Base-by-base conservation (phyloP, 179 eudicot genomes). In the Silene vulgaris region DNA sequence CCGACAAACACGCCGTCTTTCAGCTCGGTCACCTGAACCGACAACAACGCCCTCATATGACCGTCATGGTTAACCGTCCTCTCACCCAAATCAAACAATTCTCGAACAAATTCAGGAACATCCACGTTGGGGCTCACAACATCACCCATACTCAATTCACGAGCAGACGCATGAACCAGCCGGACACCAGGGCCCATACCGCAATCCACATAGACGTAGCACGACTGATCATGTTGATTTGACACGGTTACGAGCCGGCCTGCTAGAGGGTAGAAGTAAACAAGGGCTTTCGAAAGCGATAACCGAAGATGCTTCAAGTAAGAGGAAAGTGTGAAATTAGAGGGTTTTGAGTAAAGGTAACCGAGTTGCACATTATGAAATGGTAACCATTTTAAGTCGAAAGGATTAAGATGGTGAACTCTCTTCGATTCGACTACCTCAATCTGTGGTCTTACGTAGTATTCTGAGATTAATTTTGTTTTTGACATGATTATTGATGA, bases 1-100 rank as follows among this genome's bases (percentile, higher is more conserved):
- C 85, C 84, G 3, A 88, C 30, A 65, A 88, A 86, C 68, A 82
- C 48, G 8, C 87, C 90, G 65, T 88, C 86, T 3, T 3, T 52
- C 3, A 88, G 72, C 74, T 79, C 85, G 0, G 86, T 86, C 8
- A 87, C 76, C 56, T 87, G 89, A 56, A 84, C 75, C 0, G 81
- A 77, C 0, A 88, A 30, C 32, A 75, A 65, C 5, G 77, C 62
- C 8, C 50, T 75, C 0, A 30, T 65, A 32, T 75, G 77, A 4
- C 77, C 72, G 4, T 65, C 77, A 8, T 60, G 13, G 21, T 73
- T 73, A 26, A 73, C 35, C 2, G 16, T 26, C 21, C 32, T 12
- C 11, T 73, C 76, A 9, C 76, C 76, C 4, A 73, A n/a, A 14
- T 73, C 68, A 60, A 73, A 73, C 13, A 73, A 73, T 5, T 6